Base-by-base conservation (phyloP, 345 rosid species). In the Salix brachista region DNA sequence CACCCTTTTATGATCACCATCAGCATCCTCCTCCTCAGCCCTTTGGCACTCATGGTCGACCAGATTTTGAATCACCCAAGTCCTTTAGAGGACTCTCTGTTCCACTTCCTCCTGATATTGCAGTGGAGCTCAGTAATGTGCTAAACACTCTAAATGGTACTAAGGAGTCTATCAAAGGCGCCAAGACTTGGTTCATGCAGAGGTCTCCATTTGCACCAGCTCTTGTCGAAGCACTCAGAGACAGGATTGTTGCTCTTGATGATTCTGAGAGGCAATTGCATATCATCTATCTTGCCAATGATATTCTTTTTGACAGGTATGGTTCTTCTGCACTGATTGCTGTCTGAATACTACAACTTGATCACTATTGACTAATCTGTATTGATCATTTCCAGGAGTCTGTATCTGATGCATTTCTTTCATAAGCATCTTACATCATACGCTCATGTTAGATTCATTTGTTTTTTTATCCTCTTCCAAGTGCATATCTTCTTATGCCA, bases 131-230 rank as follows among this genome's bases (percentile, higher is more conserved):
- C 69, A 87, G 71, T 65, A 82, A 87, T 72, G 89, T 96, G 67
- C 83, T 96, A 70, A 88, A 84, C 75, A 91, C 87, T 84, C 94
- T 96, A 64, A 94, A 86, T 70, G 98, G 99, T 13, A 96, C 99
- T 65, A 96, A 96, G 87, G 99, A 96, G 79, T 94, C 99, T 10
- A 96, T 96, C 81, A 96, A 96, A 84, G 88, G 97, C 80, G 94
- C 98, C 73, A 96, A 96, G 89, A 82, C 85, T 87, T 96, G 99
- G 99, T 96, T 96, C 86, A 94, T 90, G 97, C 98, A 96, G 83
- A 91, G 98, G 79, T 87, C 95, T 83, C 88, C 95, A 37, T 96
- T 96, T 89, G 95, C 97, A 78, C 97, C 95, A 19, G 95, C 97
- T 73, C 89, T 96, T 61, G 97, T 98, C 12, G 98, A 90, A 85